Base-by-base conservation (phyloP, 371 early-diverging fungal genomes). In the Lichtheimia corymbifera region DNA sequence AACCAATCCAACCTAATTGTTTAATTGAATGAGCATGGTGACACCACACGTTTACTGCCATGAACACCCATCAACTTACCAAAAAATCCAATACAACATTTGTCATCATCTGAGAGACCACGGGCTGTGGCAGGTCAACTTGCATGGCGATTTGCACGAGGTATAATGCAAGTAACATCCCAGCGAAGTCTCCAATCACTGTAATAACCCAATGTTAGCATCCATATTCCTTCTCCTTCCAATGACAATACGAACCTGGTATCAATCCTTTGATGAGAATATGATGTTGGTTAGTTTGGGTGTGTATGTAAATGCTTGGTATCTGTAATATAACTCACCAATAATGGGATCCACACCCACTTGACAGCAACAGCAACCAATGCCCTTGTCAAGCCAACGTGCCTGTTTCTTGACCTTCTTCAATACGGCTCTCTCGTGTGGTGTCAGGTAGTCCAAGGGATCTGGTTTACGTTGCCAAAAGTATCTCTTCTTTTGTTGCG, bases 1-100 rank as follows among this genome's bases (percentile, higher is more conserved):
- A 3, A 83, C 66, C 30, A 83, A 35, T 0, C 83, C 83, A 41
- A 83, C 51, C 77, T 79, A 65, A 7, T 15, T 28, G 12, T 24
- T 57, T 4, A 7, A 14, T 53, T 2, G 35, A 28, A 41, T 42
- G 13, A 17, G 47, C 47, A 47, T 18, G n/a, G n/a, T 22, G 47
- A 22, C 47, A n/a, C 22, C 47, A 18, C 47, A n/a, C 11, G 11
- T 47, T 6, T 17, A 45, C 2, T 22, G 22, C 22, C 22, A 22
- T 22, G 22, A 22, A 22, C 45, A 47, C 11, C 18, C 47, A 47
- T 24, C 3, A 15, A 30, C 50, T 55, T 70, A 68, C 70, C 66
- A 58, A 24, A 24, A 66, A 71, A 62, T 74, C 75, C 13, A 74
- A 42, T 13, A 35, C 63, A 50, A 74, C 59, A 58, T 74, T 74